Evolutionary conservation across 2,329 filamentous ascomycete species (phyloP).

Genomic region (Periconia sp.): DNA sequence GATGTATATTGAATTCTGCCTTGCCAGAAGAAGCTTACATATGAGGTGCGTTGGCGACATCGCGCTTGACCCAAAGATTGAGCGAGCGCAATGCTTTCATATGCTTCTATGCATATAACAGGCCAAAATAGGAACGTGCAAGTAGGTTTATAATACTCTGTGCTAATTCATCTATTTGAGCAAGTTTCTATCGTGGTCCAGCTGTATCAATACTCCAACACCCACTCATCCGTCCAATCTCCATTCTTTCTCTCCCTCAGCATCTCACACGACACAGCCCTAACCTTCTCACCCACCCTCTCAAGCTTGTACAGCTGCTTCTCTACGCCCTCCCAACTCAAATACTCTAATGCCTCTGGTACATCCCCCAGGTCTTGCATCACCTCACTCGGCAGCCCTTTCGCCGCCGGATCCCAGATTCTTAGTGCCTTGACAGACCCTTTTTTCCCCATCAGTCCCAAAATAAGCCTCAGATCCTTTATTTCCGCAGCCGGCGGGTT

Average conservation of each 20-base stretch:
- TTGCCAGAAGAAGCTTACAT: too few species aligned
- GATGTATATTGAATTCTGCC: not conserved
- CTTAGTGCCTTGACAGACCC: slow-evolving; percentile 10
- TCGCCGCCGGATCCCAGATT: slow-evolving; percentile 5
- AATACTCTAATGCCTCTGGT: slow-evolving; percentile 14
- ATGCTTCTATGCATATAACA: not conserved
- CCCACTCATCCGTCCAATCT: slow-evolving; percentile 12
- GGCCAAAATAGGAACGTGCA: not conserved
- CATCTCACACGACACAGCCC: slow-evolving; percentile 10
- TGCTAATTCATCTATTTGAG: not conserved
- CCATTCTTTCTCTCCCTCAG: not conserved
- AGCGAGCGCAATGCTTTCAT: not conserved
- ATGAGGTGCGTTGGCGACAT: not conserved
- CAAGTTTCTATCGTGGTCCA: too few species aligned
- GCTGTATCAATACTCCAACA: too few species aligned
- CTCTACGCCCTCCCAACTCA: slow-evolving; percentile 16
- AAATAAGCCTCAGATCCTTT: slow-evolving; percentile 11
- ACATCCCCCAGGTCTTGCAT: slow-evolving; percentile 12
- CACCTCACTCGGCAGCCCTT: slow-evolving; percentile 6
- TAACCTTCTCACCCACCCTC: slow-evolving; percentile 7
- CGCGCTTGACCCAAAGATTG: too few species aligned
- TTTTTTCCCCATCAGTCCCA: slow-evolving; percentile 5
- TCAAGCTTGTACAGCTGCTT: slow-evolving; percentile 8
- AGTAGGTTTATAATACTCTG: too few species aligned
- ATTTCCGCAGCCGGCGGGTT: slow-evolving; percentile 6